phyloP scores from a whole-genome alignment of 257 asterid genomes.

The Hygrophila difformis region DNA sequence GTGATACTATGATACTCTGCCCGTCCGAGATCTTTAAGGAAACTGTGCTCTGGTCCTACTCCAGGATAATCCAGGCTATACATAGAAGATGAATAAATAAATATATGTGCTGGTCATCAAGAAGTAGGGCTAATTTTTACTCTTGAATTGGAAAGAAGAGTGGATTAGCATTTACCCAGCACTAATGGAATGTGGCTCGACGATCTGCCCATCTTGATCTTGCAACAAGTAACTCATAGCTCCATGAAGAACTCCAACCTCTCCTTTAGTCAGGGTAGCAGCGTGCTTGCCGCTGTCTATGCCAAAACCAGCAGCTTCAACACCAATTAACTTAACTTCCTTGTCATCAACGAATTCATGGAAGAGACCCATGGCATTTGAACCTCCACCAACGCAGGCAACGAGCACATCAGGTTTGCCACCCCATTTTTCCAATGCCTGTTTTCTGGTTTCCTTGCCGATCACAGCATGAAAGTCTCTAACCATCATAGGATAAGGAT shows the following conservation, averaged over 20 bases:
- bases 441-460: slow-evolving; percentile 92
- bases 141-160: slow-evolving; percentile 1
- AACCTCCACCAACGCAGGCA: slow-evolving; percentile 97
- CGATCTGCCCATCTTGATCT: slow-evolving; percentile 89
- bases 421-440: slow-evolving; percentile 89
- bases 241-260: slow-evolving; percentile 88
- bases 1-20: slow-evolving; percentile 80
- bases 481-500: slow-evolving; percentile 97
- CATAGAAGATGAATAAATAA: slow-evolving; percentile 2
- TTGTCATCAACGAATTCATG: slow-evolving; percentile 83
- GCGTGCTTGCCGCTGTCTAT: slow-evolving; percentile 94
- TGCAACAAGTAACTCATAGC: slow-evolving; percentile 96
- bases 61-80: slow-evolving; percentile 84
- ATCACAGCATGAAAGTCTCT: slow-evolving; percentile 90
- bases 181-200: slow-evolving; percentile 92
- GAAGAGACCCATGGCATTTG: slow-evolving; percentile 91
- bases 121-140: background rate
- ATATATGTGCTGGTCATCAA: slow-evolving; percentile 10
- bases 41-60: slow-evolving; percentile 97
- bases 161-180: slow-evolving; percentile 56
- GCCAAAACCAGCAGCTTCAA: slow-evolving; percentile 96
- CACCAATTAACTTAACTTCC: slow-evolving; percentile 82
- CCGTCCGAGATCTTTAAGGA: slow-evolving; percentile 80
- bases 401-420: slow-evolving; percentile 78
- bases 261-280: slow-evolving; percentile 85